Evolutionary conservation across 169 alveolate genomes (phyloP).

Genomic region (Eimeria tenella): DNA sequence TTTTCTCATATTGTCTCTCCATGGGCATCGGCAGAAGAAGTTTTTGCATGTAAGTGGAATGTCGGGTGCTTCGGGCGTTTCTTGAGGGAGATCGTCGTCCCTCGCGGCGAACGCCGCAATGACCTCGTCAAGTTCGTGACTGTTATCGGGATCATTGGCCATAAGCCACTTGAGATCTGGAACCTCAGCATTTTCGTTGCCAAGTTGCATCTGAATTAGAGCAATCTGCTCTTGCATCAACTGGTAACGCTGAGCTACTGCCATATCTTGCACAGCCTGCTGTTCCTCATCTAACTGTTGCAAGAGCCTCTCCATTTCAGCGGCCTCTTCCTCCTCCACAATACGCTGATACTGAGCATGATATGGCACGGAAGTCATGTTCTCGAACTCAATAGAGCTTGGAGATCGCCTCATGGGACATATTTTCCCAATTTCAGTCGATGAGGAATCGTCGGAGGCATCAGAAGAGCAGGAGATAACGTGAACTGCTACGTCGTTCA

Average conservation of each 20-base stretch:
- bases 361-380: constrained; percentile 28
- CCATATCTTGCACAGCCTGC: constrained; percentile 69
- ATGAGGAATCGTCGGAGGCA: constrained; percentile 20
- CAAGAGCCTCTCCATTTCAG: constrained; percentile 65
- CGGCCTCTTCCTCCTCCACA: constrained; percentile 60
- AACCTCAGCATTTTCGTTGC: constrained; percentile 25
- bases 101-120: constrained; percentile 69
- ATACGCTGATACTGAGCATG: constrained; percentile 61
- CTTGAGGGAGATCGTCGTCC: constrained; percentile 68
- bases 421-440: neutral
- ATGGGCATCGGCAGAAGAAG: constrained; percentile 65
- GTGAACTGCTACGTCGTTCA: constrained; percentile 6
- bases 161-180: constrained; percentile 69
- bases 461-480: constrained; percentile 51
- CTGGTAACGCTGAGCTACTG: constrained; percentile 47
- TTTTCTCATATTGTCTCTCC: constrained; percentile 65
- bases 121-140: constrained; percentile 64
- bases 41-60: constrained; percentile 60
- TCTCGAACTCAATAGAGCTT: constrained; percentile 31
- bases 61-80: constrained; percentile 29
- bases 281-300: constrained; percentile 66
- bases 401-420: constrained; percentile 37
- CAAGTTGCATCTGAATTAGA: constrained; percentile 59
- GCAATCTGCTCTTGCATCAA: constrained; percentile 69
- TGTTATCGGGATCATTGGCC: constrained; percentile 71